Conservation (phyloP, 1,284 basidiomycete species). For the Cutaneotrichosporon dermatis region DNA sequence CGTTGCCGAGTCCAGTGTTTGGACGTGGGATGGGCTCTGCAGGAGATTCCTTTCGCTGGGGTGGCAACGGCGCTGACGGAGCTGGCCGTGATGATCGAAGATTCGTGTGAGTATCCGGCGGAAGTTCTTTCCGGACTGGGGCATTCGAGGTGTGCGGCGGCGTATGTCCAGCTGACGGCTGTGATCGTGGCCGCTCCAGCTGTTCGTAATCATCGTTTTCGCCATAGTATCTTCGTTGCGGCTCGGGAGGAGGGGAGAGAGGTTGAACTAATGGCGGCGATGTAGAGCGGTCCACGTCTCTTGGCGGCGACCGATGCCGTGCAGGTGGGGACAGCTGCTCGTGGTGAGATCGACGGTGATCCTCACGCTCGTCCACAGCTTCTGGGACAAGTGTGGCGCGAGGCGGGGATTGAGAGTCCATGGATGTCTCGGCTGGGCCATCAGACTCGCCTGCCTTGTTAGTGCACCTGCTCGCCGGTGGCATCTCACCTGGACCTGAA, state of each 20-base stretch:
- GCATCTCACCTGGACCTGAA: background rate
- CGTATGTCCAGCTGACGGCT: background rate
- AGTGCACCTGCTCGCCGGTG: too few relatives aligned
- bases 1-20: background rate
- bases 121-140: too few relatives aligned
- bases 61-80: too few relatives aligned
- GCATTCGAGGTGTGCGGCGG: background rate
- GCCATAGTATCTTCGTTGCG: background rate
- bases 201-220: background rate
- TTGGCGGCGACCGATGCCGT: background rate
- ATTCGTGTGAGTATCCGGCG: too few relatives aligned
- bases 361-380: constrained; percentile 14
- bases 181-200: background rate
- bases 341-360: constrained; percentile 2
- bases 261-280: background rate
- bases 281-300: background rate
- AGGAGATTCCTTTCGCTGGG: too few relatives aligned
- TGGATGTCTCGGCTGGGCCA: background rate
- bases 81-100: too few relatives aligned
- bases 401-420: background rate
- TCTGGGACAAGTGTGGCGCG: background rate
- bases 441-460: background rate
- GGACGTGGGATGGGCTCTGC: background rate
- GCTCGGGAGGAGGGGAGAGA: background rate
- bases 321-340: background rate